These are phyloP conservation scores for Trypanosoma boissoni DNA, from an alignment of 208 protist genomes.

Conservation along the genomic window DNA sequence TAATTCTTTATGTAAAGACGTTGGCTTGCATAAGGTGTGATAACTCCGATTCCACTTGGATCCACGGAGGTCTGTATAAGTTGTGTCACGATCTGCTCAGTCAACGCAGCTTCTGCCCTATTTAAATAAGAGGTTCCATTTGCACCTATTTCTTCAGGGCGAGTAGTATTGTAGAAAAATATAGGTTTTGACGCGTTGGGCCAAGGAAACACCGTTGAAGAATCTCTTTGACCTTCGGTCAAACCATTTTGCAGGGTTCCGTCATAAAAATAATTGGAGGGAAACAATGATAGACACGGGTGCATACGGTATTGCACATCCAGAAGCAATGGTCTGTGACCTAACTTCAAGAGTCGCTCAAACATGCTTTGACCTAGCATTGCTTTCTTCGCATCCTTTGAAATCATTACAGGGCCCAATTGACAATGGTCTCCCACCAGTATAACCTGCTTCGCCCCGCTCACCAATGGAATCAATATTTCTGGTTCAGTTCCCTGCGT, in stretches of 20 bases:
- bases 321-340: constrained; percentile 88
- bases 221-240: constrained; percentile 58
- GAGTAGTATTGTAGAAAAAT: constrained; percentile 93
- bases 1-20: constrained; percentile 87
- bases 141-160: constrained; percentile 90
- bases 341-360: constrained; percentile 93
- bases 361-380: constrained; percentile 94
- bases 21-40: constrained; percentile 98
- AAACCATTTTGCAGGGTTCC: constrained; percentile 97
- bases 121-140: constrained; percentile 98
- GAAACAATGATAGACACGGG: constrained; percentile 94
- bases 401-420: constrained; percentile 96
- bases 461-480: constrained; percentile 94
- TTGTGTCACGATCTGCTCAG: constrained; percentile 92
- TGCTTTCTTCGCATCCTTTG: constrained; percentile 87
- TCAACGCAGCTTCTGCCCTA: constrained; percentile 77
- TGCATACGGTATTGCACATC: constrained; percentile 99
- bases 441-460: constrained; percentile 91
- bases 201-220: constrained; percentile 88
- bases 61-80: constrained; percentile 67
- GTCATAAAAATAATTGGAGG: constrained; percentile 97
- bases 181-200: constrained; percentile 86
- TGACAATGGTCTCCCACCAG: constrained; percentile 97
- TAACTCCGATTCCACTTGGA: constrained; percentile 94
- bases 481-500: constrained; percentile 97